Evolutionary conservation across 192 early-diverging fungal species (phyloP), one percentile per base, ranked within the genome.

Genomic region (Rhizophagus prolifer): DNA sequence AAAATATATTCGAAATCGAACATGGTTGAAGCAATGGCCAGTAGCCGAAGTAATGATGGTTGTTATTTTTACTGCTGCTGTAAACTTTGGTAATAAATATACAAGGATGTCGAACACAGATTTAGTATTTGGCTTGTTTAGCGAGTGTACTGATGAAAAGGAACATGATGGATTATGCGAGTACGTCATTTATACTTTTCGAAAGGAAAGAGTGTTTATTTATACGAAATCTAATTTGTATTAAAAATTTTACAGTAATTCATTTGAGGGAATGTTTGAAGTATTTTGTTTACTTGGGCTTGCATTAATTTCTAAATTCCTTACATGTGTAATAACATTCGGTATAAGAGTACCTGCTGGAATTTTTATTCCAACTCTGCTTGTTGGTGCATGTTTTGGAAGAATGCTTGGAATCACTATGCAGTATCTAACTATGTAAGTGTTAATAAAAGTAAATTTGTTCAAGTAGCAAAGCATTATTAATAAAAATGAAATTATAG

Each of bases 321-420:
- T 69, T n/a, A 69, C 67, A 38, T 69, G 67, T 44, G 13, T 69
- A 16, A 69, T 69, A 13, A 69, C 67, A 25, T 69, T 69, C 46
- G 67, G 67, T 25, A 46, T 69, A 69, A 69, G 67, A 69, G 23
- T n/a, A 12, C 96, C 96, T 16, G 94, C 93, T 58, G 96, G 96
- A 36, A 90, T 96, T 30, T 96, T 97, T 85, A 88, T 97, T n/a
- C 98, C 98, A 0, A 88, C 93, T 26, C 93, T 99, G 89, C 91
- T 93, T 12, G 88, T 98, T 60, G 98, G 98, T 14, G 98, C 98
- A 1, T 87, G 91, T 13, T 90, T 95, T 63, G 97, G 97, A 1
- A 87, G 97, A 9, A 91, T 93, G 61, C 79, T 97, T 23, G 97
- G 96, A 25, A 88, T 97, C 23, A 58, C 92, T 1, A 89, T 95